Evolutionary conservation across 345 rosid species (phyloP), one percentile per base, ranked within the genome.

Genomic region (Eucalyptus urophylla): DNA sequence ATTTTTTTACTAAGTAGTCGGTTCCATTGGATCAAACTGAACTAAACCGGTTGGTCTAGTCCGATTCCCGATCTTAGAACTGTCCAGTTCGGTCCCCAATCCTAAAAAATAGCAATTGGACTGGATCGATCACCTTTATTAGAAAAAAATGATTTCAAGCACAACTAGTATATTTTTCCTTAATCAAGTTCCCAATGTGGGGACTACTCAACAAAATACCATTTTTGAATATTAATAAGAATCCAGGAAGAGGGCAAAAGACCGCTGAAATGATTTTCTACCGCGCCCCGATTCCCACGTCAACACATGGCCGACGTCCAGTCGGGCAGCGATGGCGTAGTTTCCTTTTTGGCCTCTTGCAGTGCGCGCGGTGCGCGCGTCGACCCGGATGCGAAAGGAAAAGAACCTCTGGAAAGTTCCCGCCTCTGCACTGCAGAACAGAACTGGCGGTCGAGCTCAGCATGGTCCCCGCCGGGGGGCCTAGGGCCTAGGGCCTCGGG

Each of bases 61-160:
- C 2, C 2, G 2, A 51, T 17, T 51, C 8, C 0, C 4, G 2
- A 51, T 51, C 4, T 1, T 7, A 17, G 8, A 7, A 53, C 5
- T 0, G 2, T 53, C 4, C 2, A 8, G 0, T 53, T 4, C 0
- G 0, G 0, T 19, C 58, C 56, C 11, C 2, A 8, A 53, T 53
- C 58, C 2, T 4, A 53, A 53, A 53, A 53, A 1, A 2, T 21
- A 53, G 5, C 11, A 53, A 53, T 19, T 53, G 25, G 58, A 21
- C 1, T 19, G 0, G 11, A 53, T 53, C 5, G 0, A 21, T 53
- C 24, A 0, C 4, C 10, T 53, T 53, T 53, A 21, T 21, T 76
- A 6, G 12, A 72, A 76, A 19, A 19, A 14, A 14, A 76, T 3
- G 3, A 19, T 76, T 37, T 19, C 15, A 2, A 76, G 8, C 27